A percentile compares a stretch with the other conserved stretches of the same genome.
phyloP scores from a whole-genome alignment of 805 yeast species.

The Cyberlindnera sargentensis region DNA sequence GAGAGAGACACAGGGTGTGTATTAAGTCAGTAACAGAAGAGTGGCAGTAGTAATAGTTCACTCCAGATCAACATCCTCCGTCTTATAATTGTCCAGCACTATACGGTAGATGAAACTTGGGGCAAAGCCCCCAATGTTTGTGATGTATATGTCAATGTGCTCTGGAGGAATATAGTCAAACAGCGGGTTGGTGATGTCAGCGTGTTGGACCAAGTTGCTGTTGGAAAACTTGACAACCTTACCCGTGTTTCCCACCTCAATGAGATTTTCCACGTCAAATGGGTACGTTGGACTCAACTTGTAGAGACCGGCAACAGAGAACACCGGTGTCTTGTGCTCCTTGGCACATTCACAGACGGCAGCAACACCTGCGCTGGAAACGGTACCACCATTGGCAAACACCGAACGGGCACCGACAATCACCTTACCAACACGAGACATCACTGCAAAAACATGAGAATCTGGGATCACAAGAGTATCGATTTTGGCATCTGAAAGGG shows the following conservation, averaged over 20 bases:
- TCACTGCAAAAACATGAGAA: slow-evolving; percentile 85
- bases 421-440: slow-evolving; percentile 96
- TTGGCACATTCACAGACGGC: slow-evolving; percentile 94
- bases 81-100: slow-evolving; percentile 87
- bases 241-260: slow-evolving; percentile 94
- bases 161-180: slow-evolving; percentile 93
- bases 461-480: slow-evolving; percentile 92
- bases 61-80: slow-evolving; percentile 66
- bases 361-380: slow-evolving; percentile 84
- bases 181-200: slow-evolving; percentile 80
- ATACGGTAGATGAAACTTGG: slow-evolving; percentile 95
- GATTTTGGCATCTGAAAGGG: slow-evolving; percentile 75
- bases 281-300: slow-evolving; percentile 89
- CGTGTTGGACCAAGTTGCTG: slow-evolving; percentile 58
- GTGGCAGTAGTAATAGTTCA: slow-evolving; percentile 10
- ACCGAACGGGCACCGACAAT: slow-evolving; percentile 89
- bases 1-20: background rate
- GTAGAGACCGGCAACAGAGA: slow-evolving; percentile 90
- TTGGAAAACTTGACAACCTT: slow-evolving; percentile 75
- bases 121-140: slow-evolving; percentile 89
- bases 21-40: background rate
- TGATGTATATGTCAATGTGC: slow-evolving; percentile 85
- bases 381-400: slow-evolving; percentile 93
- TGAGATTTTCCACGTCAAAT: slow-evolving; percentile 68
- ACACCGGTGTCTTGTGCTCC: slow-evolving; percentile 92